Base-by-base conservation (phyloP, 805 yeast species). In the Yamadazyma phyllophila region DNA sequence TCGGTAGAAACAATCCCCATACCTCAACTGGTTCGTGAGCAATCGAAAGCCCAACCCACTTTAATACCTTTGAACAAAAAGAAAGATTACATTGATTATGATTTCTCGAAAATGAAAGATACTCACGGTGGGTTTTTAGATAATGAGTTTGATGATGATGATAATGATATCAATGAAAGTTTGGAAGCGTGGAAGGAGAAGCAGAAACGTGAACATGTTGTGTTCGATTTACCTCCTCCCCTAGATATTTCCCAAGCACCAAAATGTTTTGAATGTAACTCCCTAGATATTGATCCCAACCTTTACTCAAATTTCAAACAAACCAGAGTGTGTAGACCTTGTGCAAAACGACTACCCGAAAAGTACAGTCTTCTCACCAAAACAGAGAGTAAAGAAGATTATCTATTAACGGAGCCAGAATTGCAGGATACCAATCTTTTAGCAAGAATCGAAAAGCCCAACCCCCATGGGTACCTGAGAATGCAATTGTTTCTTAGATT, bases 331-430 rank as follows among this genome's bases (percentile, higher is more conserved):
- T 94, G 99, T 63, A 78, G 84, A 41, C 71, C 76, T 42, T 94
- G 99, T 63, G 81, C 80, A 29, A 80, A 80, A 55, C 74, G 75
- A 47, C 66, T 67, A 16, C 96, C 97, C 0, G 96, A 94, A 33
- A 94, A 94, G 58, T 94, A 92, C 62, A 80, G 98, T 0, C 65
- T 94, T 15, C 66, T 94, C 42, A 94, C 99, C 7, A 94, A 94
- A 66, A 94, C 99, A 0, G 99, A 94, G 65, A 90, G 97, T 63
- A 79, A 82, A 34, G 92, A 87, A 55, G 99, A 94, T 66, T 94
- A 94, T 62, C 76, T 94, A 35, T 63, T 94, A 26, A 94, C 99
- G 0, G 99, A 94, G 40, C 94, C 97, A 0, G 99, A 94, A 61
- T 73, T 94, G 36, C 76, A 79, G 43, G 99, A 94, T 61, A 66